Base-by-base conservation (phyloP, 176 grass and related monocot species). In the Carex parvula region DNA sequence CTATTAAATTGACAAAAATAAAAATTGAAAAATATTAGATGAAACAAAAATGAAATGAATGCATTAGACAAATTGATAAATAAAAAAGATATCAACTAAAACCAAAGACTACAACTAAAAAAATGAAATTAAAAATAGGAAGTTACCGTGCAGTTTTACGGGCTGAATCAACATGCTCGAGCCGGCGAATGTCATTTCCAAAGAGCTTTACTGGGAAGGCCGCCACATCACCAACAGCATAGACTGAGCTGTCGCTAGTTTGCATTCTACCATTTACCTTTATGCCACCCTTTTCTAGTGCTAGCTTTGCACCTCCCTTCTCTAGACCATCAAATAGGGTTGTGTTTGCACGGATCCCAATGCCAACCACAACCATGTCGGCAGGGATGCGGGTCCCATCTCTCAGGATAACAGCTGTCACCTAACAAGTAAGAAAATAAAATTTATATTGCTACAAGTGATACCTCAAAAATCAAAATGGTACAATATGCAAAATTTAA, bases 351-450 rank as follows among this genome's bases (percentile, higher is more conserved):
- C 88, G 89, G 65, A 98, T 98, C 16, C 96, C 96, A 60, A 95
- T 98, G 70, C 96, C 96, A 77, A 98, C 88, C 17, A 98, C 93
- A 83, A 95, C 96, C 91, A 95, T 95, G 81, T 95, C 91, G 24
- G 88, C 76, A 35, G 85, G 79, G 64, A 98, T 93, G 22, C 70
- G 86, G 62, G 79, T 93, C 42, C 89, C 96, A 88, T 95, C 96
- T 89, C 77, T 98, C 46, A 98, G 83, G 12, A 93, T 86, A 77
- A 95, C 96, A 3, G 69, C 87, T 74, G 87, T 90, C 71, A 93
- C 96, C 96, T 98, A 89, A 73, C 55, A 87, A 44, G 77, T 1
- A 55, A 26, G 5, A 59, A 59, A 88, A 85, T 7, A 22, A 21
- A 8, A 67, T 52, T 67, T 53, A 90, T 71, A 79, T 30, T 24